Evolutionary conservation across 371 early-diverging fungal species (phyloP), one percentile per base, ranked within the genome.

Genomic region (Apophysomyces variabilis): DNA sequence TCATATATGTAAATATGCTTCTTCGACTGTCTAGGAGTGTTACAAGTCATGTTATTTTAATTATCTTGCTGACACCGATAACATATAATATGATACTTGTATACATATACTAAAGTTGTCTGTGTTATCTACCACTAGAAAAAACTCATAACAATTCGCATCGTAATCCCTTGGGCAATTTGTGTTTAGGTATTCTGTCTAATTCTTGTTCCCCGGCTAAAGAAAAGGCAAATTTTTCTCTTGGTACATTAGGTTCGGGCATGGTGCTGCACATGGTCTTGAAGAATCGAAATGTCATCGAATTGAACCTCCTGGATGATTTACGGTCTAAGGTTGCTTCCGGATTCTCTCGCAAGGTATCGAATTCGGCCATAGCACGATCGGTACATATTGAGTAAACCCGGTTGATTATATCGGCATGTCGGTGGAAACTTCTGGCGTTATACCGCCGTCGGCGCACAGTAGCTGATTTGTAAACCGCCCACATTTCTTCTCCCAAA

Each of bases 171-270:
- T 21, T 50, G 18, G 54, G 54, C 16, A 50, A 11, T 21, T 50
- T 50, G 21, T 50, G 16, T 26, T 18, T 7, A 21, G 54, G 54
- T 11, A 26, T 50, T 26, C 21, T 16, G 16, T 50, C 54, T 5
- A 50, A 21, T 21, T 50, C 54, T 50, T 50, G 18, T 21, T 50
- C 54, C 1, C 54, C 54, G 7, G n/a, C 21, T 26, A 50, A 21
- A 8, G 54, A 50, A 50, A 21, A 50, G 4, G 18, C 9, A n/a
- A 9, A 50, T 0, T n/a, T 50, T 26, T 50, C 18, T 21, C 21
- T 50, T 50, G 54, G 54, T 50, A 50, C 21, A 21, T 50, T 50
- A 7, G 54, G 54, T 21, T 50, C 54, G 16, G 54, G 54, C 54
- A 50, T 50, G n/a, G 54, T 50, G 21, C 54, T 50, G 21, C 54